Base-by-base conservation (phyloP, 1,284 basidiomycete species). In the Ceratobasidium sp. region DNA sequence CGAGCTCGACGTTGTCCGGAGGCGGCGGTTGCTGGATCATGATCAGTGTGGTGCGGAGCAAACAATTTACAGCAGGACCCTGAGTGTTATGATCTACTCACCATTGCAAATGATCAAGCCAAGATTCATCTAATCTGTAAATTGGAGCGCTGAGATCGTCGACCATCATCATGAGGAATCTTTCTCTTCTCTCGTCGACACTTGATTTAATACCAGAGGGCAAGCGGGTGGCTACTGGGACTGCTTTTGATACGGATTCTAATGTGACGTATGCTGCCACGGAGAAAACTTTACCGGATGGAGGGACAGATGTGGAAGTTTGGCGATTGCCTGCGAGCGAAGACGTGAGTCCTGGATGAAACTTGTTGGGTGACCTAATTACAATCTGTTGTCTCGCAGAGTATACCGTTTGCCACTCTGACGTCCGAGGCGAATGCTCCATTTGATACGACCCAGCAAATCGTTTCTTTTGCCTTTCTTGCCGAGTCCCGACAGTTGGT, bases 401-500 rank as follows among this genome's bases (percentile, higher is more conserved):
- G 71, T 23, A 56, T 65, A 17, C 71, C 71, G 13, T 75, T 75
- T 40, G 71, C 71, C 1, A 65, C 61, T 0, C 17, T 75, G 13
- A 56, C 48, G 7, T 62, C 71, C 10, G 61, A 75, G 20, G 10
- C 56, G 10, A 28, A 40, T 7, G 48, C 59, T 17, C 5, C 59
- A 23, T 75, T 75, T 15, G 61, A 65, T 38, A 23, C 69, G 76
- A 85, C 76, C 7, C 71, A 65, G 40, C 88, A 93, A 82, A 87
- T 93, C 15, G 84, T 93, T 23, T 89, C 89, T 46, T 85, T 96
- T 77, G 88, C 87, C 71, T 89, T 93, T 71, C 86, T 95, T 26
- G 86, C 91, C 13, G 95, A 96, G 80, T 88, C 88, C 52, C 86
- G 90, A 77, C 86, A 87, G 3, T 84, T 96, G 12, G 90, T 88